Conservation (phyloP, 2,329 filamentous ascomycete species). For the Metarhizium rileyi region DNA sequence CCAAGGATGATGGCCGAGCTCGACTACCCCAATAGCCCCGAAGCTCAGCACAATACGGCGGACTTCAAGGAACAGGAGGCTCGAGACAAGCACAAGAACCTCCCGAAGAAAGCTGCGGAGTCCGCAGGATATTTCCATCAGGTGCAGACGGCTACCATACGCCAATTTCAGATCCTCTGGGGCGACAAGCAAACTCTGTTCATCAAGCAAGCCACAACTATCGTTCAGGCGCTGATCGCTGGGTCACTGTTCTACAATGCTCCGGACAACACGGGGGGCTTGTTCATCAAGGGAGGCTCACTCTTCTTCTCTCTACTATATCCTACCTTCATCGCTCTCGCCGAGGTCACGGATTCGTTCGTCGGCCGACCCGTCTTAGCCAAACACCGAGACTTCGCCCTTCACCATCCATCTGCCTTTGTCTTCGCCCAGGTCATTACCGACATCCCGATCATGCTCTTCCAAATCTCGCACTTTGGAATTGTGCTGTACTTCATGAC, state of each 20-base stretch:
- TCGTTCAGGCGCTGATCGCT: slow-evolving; percentile 50
- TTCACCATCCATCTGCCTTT: slow-evolving; percentile 49
- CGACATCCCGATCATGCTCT: slow-evolving; percentile 44
- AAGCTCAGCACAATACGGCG: slow-evolving; percentile 38
- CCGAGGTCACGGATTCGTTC: slow-evolving; percentile 57
- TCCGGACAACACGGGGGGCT: slow-evolving; percentile 43
- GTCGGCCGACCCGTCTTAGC: slow-evolving; percentile 46
- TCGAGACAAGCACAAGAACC: slow-evolving; percentile 43
- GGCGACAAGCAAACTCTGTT: slow-evolving; percentile 55
- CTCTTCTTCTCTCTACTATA: slow-evolving; percentile 52
- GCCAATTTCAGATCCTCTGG: slow-evolving; percentile 57
- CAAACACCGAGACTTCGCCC: slow-evolving; percentile 50
- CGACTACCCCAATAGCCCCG: slow-evolving; percentile 40
- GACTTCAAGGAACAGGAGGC: slow-evolving; percentile 43
- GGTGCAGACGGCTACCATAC: slow-evolving; percentile 42
- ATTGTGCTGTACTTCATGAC: slow-evolving; percentile 57
- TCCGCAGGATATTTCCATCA: slow-evolving; percentile 46
- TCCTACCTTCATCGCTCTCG: slow-evolving; percentile 41
- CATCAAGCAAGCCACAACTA: slow-evolving; percentile 49
- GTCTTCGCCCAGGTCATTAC: slow-evolving; percentile 46
- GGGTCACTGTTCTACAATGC: slow-evolving; percentile 61
- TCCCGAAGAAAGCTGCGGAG: slow-evolving; percentile 44
- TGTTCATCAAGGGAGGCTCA: slow-evolving; percentile 55
- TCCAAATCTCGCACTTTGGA: slow-evolving; percentile 49
- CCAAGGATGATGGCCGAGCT: slow-evolving; percentile 44